Conservation (phyloP, 805 yeast genomes). For the Yarrowia bubula region DNA sequence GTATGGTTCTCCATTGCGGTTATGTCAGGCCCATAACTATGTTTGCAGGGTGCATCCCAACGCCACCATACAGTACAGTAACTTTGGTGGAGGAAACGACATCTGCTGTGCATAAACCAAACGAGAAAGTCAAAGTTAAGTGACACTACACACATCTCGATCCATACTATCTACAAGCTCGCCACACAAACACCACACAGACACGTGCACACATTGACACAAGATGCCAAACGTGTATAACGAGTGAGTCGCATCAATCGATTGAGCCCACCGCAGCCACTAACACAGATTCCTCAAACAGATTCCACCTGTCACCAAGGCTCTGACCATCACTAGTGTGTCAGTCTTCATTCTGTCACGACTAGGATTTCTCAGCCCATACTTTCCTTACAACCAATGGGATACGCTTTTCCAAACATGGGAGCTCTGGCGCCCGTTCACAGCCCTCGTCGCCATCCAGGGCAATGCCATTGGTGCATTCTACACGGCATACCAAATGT, state of each 20-base stretch:
- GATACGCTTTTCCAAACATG: neutral
- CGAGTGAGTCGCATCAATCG: neutral
- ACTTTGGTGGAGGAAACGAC: neutral
- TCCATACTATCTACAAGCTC: neutral
- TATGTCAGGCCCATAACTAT: neutral
- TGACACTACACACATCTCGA: neutral
- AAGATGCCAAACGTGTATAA: slow-evolving; percentile 20
- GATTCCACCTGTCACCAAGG: slow-evolving; percentile 10
- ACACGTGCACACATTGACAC: neutral
- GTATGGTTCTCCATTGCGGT: neutral
- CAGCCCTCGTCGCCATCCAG: slow-evolving; percentile 5
- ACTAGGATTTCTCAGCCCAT: slow-evolving; percentile 11
- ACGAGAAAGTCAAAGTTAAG: neutral
- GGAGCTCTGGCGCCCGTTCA: slow-evolving; percentile 27
- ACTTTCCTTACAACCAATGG: slow-evolving; percentile 16
- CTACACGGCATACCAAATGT: slow-evolving; percentile 13
- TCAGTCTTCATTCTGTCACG: slow-evolving; percentile 1
- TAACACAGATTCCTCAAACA: slow-evolving; percentile 23
- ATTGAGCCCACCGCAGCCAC: neutral
- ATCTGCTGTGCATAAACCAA: neutral
- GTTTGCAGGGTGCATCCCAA: neutral
- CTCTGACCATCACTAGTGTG: neutral
- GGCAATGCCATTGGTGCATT: slow-evolving; percentile 8
- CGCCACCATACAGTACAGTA: slow-evolving; percentile 18
- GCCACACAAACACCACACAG: neutral